These are phyloP conservation scores for Selaginella moellendorffii DNA, from an alignment of 75 land plant species.

Conservation along the genomic window DNA sequence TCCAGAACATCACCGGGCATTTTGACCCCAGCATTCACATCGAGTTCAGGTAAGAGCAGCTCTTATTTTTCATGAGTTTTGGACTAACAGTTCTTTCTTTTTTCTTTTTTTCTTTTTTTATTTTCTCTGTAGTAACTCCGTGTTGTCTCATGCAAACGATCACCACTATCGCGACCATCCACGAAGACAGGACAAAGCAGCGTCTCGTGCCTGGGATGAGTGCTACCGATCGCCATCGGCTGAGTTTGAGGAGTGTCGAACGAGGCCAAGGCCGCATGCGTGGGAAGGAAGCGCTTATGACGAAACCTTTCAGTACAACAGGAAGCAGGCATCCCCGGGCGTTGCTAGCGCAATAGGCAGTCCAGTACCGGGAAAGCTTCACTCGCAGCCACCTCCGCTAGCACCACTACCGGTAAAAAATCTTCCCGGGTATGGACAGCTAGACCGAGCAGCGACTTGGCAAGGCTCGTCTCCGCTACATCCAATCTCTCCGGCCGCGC, in stretches of 20 bases:
- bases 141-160: constrained; percentile 33
- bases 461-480: constrained; percentile 35
- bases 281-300: not conserved
- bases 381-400: not conserved
- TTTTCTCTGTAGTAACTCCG: constrained; percentile 29
- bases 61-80: no score
- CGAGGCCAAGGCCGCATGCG: not conserved
- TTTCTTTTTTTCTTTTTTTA: no score
- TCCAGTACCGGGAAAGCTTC: not conserved
- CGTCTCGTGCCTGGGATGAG: not conserved
- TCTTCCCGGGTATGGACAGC: constrained; percentile 8
- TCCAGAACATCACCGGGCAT: constrained; percentile 33
- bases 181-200: constrained; percentile 11
- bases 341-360: constrained; percentile 6
- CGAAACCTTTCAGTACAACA: not conserved
- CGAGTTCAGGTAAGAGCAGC: constrained; percentile 42
- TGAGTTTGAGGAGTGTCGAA: not conserved
- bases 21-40: constrained; percentile 36
- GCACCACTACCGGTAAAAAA: not conserved
- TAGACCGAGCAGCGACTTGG: constrained; percentile 46
- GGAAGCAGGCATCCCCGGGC: not conserved
- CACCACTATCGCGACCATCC: constrained; percentile 8
- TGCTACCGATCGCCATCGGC: not conserved
- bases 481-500: constrained; percentile 28
- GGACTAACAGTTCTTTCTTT: no score